Conservation (phyloP, 768 basidiomycete genomes). For the Boletus pseudopeckii region DNA sequence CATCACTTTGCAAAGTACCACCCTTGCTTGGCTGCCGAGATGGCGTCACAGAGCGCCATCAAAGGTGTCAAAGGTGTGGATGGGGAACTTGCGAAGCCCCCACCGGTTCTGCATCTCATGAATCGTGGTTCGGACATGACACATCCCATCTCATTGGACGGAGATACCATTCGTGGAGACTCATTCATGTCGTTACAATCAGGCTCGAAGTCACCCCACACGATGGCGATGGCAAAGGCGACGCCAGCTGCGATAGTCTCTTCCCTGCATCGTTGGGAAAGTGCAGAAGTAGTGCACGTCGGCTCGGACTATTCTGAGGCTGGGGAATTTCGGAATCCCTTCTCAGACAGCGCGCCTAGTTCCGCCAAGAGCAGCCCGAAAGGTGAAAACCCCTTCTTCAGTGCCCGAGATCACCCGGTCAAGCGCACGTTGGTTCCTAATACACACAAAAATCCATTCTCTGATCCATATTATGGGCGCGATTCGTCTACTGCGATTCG, state of each 20-base stretch:
- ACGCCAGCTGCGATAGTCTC: slow-evolving; percentile 57
- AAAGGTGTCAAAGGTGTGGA: slow-evolving; percentile 24
- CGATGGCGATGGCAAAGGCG: slow-evolving; percentile 50
- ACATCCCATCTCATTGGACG: slow-evolving; percentile 50
- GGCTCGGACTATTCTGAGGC: slow-evolving; percentile 8
- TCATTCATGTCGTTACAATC: slow-evolving; percentile 50
- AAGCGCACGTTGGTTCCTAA: slow-evolving; percentile 17
- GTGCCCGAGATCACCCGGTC: slow-evolving; percentile 37
- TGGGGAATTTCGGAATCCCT: slow-evolving; percentile 22
- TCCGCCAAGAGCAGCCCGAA: slow-evolving; percentile 13
- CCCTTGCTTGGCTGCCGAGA: slow-evolving; percentile 49
- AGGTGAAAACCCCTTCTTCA: slow-evolving; percentile 39
- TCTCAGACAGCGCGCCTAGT: slow-evolving; percentile 20
- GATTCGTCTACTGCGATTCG: slow-evolving; percentile 41
- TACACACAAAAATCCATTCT: slow-evolving; percentile 39
- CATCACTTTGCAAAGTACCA: slow-evolving; percentile 58
- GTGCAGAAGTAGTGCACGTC: slow-evolving; percentile 57
- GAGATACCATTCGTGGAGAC: slow-evolving; percentile 41
- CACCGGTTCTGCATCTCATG: slow-evolving; percentile 43
- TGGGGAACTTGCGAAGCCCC: slow-evolving; percentile 13
- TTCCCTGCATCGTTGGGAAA: slow-evolving; percentile 62
- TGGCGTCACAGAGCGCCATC: slow-evolving; percentile 37
- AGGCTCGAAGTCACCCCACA: slow-evolving; percentile 47
- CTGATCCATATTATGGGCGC: slow-evolving; percentile 31
- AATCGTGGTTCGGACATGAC: slow-evolving; percentile 39